Percentiles rank a stretch among this genome's conserved stretches.
These are phyloP conservation scores for Mortierella sp. DNA, from an alignment of 371 early-diverging fungal species.

Conservation along the genomic window DNA sequence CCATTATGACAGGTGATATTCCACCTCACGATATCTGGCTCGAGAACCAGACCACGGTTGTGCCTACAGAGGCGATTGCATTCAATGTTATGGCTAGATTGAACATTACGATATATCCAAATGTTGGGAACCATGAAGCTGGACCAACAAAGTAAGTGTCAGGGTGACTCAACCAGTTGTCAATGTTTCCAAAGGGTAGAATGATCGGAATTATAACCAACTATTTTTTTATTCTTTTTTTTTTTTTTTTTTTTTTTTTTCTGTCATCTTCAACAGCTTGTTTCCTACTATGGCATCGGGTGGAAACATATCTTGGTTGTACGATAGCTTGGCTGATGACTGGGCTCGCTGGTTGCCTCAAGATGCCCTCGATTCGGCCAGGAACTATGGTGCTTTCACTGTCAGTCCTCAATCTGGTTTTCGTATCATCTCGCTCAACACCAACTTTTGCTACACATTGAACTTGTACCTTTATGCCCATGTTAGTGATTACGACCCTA, in stretches of 20 bases:
- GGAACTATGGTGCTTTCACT: conserved; percentile 64
- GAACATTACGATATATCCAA: conserved; percentile 61
- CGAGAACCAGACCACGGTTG: conserved; percentile 47
- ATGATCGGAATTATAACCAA: too few relatives aligned
- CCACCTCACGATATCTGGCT: conserved; percentile 77
- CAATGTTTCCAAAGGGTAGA: too few relatives aligned
- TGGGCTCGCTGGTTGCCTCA: conserved; percentile 67
- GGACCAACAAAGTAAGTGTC: conserved; percentile 38
- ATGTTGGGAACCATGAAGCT: conserved; percentile 70
- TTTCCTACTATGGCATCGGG: conserved; percentile 63
- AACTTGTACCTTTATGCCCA: conserved; percentile 59
- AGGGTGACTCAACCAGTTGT: too few relatives aligned
- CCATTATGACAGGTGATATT: conserved; percentile 71
- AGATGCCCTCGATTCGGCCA: conserved; percentile 45
- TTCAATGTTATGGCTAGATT: conserved; percentile 8
- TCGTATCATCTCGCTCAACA: conserved; percentile 71
- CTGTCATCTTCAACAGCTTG: conserved; percentile 19
- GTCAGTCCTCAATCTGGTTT: conserved; percentile 60
- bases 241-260: not conserved
- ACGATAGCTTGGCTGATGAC: conserved; percentile 59
- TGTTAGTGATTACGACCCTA: conserved; percentile 60
- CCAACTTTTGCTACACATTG: conserved; percentile 71
- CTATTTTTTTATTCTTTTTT: too few relatives aligned
- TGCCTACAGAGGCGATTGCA: not conserved
- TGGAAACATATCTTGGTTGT: conserved; percentile 62